Conservation (phyloP, 2,329 filamentous ascomycete species). For the Colletotrichum sp. region DNA sequence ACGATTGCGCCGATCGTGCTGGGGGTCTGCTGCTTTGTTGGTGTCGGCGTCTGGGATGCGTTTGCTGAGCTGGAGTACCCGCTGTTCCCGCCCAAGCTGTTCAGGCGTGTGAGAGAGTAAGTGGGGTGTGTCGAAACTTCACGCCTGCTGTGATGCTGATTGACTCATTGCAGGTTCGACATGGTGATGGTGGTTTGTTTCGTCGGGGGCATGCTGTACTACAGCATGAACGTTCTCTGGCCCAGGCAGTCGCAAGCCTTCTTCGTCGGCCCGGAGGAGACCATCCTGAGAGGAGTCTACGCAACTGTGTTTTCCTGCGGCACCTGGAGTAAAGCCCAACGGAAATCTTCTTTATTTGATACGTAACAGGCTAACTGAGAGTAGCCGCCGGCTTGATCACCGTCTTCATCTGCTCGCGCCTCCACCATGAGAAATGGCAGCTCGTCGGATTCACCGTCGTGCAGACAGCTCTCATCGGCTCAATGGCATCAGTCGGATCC, state of each 20-base stretch:
- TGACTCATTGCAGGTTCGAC: conserved; percentile 23
- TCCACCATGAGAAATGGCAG: conserved; percentile 41
- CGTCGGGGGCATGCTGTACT: conserved; percentile 35
- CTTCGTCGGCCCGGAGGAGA: conserved; percentile 26
- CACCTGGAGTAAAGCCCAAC: conserved; percentile 26
- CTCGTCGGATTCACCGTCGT: conserved; percentile 34
- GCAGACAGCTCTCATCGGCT: conserved; percentile 40
- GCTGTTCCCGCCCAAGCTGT: conserved; percentile 33
- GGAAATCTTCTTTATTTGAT: not conserved
- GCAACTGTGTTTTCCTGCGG: conserved; percentile 32
- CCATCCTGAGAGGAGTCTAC: conserved; percentile 31
- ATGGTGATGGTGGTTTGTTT: conserved; percentile 35
- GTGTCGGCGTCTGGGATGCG: conserved; percentile 32
- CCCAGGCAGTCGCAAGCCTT: conserved; percentile 31
- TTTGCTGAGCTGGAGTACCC: conserved; percentile 31
- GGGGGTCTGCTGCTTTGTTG: conserved; percentile 27
- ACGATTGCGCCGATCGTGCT: conserved; percentile 24
- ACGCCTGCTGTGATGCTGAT: not conserved
- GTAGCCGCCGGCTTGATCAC: not conserved
- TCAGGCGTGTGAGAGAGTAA: conserved; percentile 30
- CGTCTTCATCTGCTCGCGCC: conserved; percentile 21
- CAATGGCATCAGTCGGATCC: conserved; percentile 35
- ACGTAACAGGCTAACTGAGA: not conserved
- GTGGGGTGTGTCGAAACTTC: not conserved
- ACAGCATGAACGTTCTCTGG: conserved; percentile 35